A percentile compares a stretch with the other conserved stretches of the same genome.
Conservation (phyloP, 2,329 filamentous ascomycete species). For the Pezicula carpinea region DNA sequence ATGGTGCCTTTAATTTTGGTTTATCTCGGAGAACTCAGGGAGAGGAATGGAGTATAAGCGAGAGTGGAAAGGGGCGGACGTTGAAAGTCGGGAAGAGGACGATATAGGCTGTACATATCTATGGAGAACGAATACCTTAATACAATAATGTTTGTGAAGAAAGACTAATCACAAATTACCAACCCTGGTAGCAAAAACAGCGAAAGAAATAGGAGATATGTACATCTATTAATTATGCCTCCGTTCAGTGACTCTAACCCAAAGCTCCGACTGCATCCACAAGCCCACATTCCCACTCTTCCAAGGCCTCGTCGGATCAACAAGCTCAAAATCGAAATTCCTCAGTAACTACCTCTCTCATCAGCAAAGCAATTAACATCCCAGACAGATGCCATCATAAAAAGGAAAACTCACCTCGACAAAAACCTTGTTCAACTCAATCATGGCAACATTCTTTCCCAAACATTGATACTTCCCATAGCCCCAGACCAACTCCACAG, state of each 20-base stretch:
- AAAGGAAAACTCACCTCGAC: slow-evolving; percentile 22
- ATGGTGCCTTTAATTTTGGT: too few species aligned
- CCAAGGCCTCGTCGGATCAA: slow-evolving; percentile 14
- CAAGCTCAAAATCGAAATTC: slow-evolving; percentile 12
- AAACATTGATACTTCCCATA: slow-evolving; percentile 39
- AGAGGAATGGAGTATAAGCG: too few species aligned
- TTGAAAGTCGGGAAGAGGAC: too few species aligned
- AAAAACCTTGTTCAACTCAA: slow-evolving; percentile 44
- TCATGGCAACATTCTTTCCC: slow-evolving; percentile 42
- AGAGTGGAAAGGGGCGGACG: too few species aligned
- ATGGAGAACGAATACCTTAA: too few species aligned
- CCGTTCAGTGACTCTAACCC: slow-evolving; percentile 6
- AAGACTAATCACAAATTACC: too few species aligned
- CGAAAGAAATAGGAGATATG: too few species aligned
- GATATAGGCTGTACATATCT: too few species aligned
- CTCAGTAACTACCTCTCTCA: slow-evolving; percentile 5
- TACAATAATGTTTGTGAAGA: too few species aligned
- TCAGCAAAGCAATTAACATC: neutral
- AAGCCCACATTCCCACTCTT: slow-evolving; percentile 8
- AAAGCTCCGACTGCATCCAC: slow-evolving; percentile 10
- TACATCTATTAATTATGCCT: neutral
- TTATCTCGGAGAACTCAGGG: too few species aligned
- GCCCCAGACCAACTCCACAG: slow-evolving; percentile 38
- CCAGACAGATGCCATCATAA: too few species aligned
- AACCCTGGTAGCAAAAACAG: too few species aligned